phyloP scores from a whole-genome alignment of 768 basidiomycete genomes.

The Artomyces pyxidatus region DNA sequence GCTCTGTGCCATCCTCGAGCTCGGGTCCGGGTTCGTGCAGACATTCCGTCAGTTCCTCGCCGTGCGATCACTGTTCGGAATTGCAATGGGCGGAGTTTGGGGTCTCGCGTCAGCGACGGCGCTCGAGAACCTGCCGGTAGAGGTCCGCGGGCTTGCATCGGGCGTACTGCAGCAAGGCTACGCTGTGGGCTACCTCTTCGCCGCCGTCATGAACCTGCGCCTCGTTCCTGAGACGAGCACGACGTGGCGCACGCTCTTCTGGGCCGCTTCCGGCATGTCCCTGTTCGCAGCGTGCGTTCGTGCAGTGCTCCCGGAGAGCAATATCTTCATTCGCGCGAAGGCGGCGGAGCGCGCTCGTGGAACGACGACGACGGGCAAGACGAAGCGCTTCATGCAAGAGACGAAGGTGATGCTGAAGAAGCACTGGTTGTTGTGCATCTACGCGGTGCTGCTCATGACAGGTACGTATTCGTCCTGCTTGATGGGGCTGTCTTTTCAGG shows the following conservation, averaged over 20 bases:
- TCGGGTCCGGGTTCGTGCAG: slow-evolving; percentile 74
- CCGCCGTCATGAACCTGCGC: slow-evolving; percentile 73
- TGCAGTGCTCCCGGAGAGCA: slow-evolving; percentile 67
- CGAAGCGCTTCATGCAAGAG: slow-evolving; percentile 64
- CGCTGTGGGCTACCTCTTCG: slow-evolving; percentile 77
- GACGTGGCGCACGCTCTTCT: slow-evolving; percentile 76
- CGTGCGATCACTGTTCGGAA: slow-evolving; percentile 74
- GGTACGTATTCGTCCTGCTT: slow-evolving; percentile 19
- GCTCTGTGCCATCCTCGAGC: slow-evolving; percentile 61
- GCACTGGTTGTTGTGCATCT: slow-evolving; percentile 81
- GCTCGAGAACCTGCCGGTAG: slow-evolving; percentile 84
- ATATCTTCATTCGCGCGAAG: slow-evolving; percentile 61
- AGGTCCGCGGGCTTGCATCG: slow-evolving; percentile 75
- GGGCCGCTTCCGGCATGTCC: slow-evolving; percentile 64
- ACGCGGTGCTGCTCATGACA: slow-evolving; percentile 78
- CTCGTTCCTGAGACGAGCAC: slow-evolving; percentile 32
- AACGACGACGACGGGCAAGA: slow-evolving; percentile 38
- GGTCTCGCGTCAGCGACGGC: slow-evolving; percentile 75
- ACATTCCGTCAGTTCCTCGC: slow-evolving; percentile 77
- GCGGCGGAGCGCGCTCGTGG: slow-evolving; percentile 39
- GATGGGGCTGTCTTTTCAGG: not conserved
- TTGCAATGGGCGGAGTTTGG: slow-evolving; percentile 90
- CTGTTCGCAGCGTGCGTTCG: slow-evolving; percentile 63
- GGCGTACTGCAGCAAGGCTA: slow-evolving; percentile 89
- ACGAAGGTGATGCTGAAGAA: slow-evolving; percentile 65